These are phyloP conservation scores for Sporisorium sorghi DNA, from an alignment of 1,284 basidiomycete genomes.

Conservation along the genomic window DNA sequence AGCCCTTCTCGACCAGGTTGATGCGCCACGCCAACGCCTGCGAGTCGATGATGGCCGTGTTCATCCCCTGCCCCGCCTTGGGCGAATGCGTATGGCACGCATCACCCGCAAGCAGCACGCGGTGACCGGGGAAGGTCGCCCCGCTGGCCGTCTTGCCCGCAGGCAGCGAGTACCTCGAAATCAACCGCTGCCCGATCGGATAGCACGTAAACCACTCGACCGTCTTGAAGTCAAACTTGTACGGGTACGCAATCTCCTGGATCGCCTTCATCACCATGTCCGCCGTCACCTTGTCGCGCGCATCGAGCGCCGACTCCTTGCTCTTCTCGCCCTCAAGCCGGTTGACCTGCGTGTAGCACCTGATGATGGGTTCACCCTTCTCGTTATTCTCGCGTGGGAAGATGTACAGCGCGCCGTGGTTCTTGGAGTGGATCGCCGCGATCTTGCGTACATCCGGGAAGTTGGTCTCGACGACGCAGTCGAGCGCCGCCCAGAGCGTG, in stretches of 20 bases:
- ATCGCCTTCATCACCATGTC: constrained; percentile 70
- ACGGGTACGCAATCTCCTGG: constrained; percentile 70
- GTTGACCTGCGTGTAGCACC: constrained; percentile 69
- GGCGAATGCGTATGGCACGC: constrained; percentile 71
- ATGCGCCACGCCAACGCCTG: constrained; percentile 71
- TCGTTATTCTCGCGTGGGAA: constrained; percentile 69
- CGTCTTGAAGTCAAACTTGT: constrained; percentile 69
- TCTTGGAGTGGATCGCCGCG: constrained; percentile 64
- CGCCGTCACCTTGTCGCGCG: constrained; percentile 66
- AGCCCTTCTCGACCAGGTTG: constrained; percentile 70
- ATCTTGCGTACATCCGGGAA: constrained; percentile 67
- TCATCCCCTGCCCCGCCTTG: constrained; percentile 71
- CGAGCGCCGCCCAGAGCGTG: constrained; percentile 65
- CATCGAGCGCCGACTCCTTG: constrained; percentile 56
- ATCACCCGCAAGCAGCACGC: constrained; percentile 70
- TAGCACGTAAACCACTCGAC: constrained; percentile 71
- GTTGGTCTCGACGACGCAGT: constrained; percentile 66
- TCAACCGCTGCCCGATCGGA: constrained; percentile 64
- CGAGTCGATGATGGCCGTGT: constrained; percentile 71
- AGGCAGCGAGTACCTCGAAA: constrained; percentile 59
- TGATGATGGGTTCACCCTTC: constrained; percentile 67
- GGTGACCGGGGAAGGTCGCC: constrained; percentile 50
- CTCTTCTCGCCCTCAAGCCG: constrained; percentile 59
- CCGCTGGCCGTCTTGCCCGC: constrained; percentile 35
- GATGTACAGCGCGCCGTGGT: constrained; percentile 68